Conservation (phyloP, 371 early-diverging fungal genomes). For the Mucor lusitanicus region DNA sequence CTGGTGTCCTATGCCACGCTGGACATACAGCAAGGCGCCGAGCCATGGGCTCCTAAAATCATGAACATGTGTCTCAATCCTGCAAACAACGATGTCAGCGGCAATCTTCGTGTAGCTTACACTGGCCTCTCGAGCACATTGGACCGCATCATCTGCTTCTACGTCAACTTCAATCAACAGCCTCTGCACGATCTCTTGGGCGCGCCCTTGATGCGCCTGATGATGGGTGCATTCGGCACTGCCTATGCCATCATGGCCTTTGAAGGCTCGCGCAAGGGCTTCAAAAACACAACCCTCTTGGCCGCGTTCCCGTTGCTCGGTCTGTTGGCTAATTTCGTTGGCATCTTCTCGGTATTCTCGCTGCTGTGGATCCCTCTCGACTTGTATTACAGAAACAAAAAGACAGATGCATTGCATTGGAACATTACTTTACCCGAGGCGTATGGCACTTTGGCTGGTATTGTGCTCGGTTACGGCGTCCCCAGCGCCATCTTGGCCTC, state of each 20-base stretch:
- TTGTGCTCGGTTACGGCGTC: slow-evolving; percentile 18
- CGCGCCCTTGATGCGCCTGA: slow-evolving; percentile 4
- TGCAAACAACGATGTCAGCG: slow-evolving; percentile 4
- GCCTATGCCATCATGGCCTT: slow-evolving; percentile 21
- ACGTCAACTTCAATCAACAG: slow-evolving; percentile 16
- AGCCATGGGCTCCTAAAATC: slow-evolving; percentile 18
- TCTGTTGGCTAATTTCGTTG: slow-evolving; percentile 15
- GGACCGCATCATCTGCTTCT: slow-evolving; percentile 15
- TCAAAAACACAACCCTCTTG: slow-evolving; percentile 13
- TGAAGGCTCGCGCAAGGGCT: slow-evolving; percentile 28
- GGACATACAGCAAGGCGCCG: neutral
- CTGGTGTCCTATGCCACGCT: neutral
- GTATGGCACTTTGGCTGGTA: slow-evolving; percentile 16
- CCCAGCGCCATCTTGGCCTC: slow-evolving; percentile 18
- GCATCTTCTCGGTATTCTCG: slow-evolving; percentile 11
- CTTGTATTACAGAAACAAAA: neutral
- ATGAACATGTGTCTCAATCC: slow-evolving; percentile 22
- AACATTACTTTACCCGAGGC: slow-evolving; percentile 6
- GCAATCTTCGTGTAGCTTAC: slow-evolving; percentile 20
- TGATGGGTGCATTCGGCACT: slow-evolving; percentile 19
- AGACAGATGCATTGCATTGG: neutral
- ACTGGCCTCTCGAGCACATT: slow-evolving; percentile 7
- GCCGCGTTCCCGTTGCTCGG: slow-evolving; percentile 15
- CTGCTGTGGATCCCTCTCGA: slow-evolving; percentile 22
- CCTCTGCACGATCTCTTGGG: slow-evolving; percentile 20